Base-by-base conservation (phyloP, 2,329 filamentous ascomycete species). In the Cercospora nicotianae region DNA sequence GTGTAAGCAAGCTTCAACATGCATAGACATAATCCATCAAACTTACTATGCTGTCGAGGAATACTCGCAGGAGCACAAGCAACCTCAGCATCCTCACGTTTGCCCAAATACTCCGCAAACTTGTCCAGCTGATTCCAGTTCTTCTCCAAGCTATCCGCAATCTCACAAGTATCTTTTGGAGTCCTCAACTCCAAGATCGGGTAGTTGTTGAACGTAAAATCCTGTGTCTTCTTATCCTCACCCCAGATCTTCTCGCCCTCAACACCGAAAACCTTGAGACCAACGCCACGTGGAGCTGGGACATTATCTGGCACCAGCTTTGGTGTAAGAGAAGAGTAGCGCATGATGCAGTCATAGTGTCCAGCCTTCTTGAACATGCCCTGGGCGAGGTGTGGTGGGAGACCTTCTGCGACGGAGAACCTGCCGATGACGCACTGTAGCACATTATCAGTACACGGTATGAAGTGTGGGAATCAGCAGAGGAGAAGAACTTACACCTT, bases 281-380 rank as follows among this genome's bases (percentile, higher is more conserved):
- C 77, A 13, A 78, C 74, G 16, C 78, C 77, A n/a, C 78, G 77
- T 5, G 78, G 78, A 0, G 75, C 75, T 16, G 78, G 73, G 1
- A 76, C 69, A 66, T 78, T 78, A 68, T 80, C 79, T 1, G 76
- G 74, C 30, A 79, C 73, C n/a, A 79, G 67, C 69, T 79, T 79
- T 12, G 77, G 76, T 12, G 77, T 78, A 36, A 80, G 76, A 10
- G 74, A 77, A 5, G 78, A 78, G 72, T 79, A 80, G 63, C 78
- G 77, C 67, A 78, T 77, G 65, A 79, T 78, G 28, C 76, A 72
- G 61, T 79, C 76, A 71, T 79, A 79, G 3, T 72, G 73, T 5
- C 76, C 77, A 0, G 75, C 72, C 42, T 73, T 73, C 5, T 75
- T 74, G 71, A 80, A 80, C 66, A 80, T 76, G 63, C 78, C 78